Percentiles rank a stretch among this genome's conserved stretches.
These are phyloP conservation scores for Eimeria brunetti DNA, from an alignment of 169 alveolate species.

Conservation along the genomic window DNA sequence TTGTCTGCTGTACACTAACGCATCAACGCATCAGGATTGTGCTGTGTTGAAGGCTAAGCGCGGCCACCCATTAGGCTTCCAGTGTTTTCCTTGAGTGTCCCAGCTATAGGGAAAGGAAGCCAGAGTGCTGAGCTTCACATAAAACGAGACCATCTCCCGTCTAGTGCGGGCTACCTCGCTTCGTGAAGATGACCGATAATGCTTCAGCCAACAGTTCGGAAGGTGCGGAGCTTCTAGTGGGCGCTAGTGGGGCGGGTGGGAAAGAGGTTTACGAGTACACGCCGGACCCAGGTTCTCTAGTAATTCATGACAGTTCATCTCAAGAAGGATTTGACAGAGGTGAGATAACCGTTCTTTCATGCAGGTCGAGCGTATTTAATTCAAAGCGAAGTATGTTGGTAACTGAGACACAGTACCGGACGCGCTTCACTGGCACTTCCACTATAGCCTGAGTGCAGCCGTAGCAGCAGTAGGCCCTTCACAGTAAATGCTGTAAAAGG, in stretches of 20 bases:
- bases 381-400: not conserved
- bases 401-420: not conserved
- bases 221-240: slow-evolving; percentile 31
- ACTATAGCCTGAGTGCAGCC: not conserved
- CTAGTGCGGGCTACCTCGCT: not conserved
- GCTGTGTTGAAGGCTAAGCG: not conserved
- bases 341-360: not conserved
- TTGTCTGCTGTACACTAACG: not conserved
- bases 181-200: slow-evolving; percentile 10
- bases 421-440: not conserved
- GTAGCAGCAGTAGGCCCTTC: not conserved
- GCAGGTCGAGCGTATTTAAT: not conserved
- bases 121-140: not conserved
- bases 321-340: slow-evolving; percentile 57
- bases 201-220: not conserved
- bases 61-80: not conserved
- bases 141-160: not conserved
- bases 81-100: not conserved
- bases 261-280: slow-evolving; percentile 69
- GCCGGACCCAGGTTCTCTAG: slow-evolving; percentile 59
- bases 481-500: not conserved
- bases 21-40: not conserved
- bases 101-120: not conserved
- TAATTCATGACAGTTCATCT: slow-evolving; percentile 15
- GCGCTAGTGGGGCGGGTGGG: slow-evolving; percentile 53